Evolutionary conservation across 1,284 basidiomycete genomes (phyloP), one percentile per base, ranked within the genome.

Genomic region (Leccinum ponderosum): DNA sequence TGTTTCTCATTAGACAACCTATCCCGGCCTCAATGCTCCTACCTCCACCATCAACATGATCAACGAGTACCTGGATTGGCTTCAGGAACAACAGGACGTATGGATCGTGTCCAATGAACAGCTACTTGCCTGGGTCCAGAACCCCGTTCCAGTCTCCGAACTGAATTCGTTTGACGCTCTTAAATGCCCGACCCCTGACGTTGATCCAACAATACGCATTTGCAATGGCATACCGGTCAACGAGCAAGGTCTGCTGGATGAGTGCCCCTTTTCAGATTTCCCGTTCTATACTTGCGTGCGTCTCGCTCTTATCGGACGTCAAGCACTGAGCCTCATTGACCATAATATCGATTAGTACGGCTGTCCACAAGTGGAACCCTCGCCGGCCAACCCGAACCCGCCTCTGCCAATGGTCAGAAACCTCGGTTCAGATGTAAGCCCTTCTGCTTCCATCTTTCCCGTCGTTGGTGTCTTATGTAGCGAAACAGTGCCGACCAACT

Each of bases 401-500:
- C 67, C 81, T 20, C 78, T 9, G 69, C 76, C 4, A 70, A 71
- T 5, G 33, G 61, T 11, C 35, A 79, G 57, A 71, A 75, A 37
- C 66, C 79, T 39, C 83, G 87, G 57, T 78, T 77, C 73, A 81
- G 87, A 61, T 69, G 86, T 88, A 69, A 68, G 84, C 22, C 25
- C 6, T 35, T 50, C n/a, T 22, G 25, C 33, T 20, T 42, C 29
- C 3, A 27, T 27, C 20, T 12, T 20, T 14, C 8, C 2, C 2
- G 15, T 58, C 22, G 9, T 35, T 7, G 7, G 56, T 15, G 6
- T 53, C 33, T 60, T n/a, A 61, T 27, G 27, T 5, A 20, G 9
- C n/a, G 29, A 44, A 17, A 60, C 60, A 89, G 86, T 91, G 14
- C 85, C 91, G 6, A 64, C 80, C 9, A 90, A 91, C 78, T 93